These are phyloP conservation scores for Nemophila menziesii DNA, from an alignment of 257 asterid genomes.

Conservation along the genomic window DNA sequence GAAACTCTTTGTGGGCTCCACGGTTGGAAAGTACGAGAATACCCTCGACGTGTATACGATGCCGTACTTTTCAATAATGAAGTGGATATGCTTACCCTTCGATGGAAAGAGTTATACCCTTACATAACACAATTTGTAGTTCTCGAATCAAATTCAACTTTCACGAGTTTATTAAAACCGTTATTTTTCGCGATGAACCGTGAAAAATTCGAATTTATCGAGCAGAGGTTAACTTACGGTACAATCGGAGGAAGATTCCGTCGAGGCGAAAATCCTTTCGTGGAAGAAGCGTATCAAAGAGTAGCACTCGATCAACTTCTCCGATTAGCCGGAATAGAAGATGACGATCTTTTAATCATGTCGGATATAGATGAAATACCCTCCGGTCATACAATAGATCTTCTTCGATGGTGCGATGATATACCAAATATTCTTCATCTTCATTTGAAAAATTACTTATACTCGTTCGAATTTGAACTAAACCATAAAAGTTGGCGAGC, in stretches of 20 bases:
- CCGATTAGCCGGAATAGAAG: constrained; percentile 43
- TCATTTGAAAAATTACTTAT: constrained; percentile 45
- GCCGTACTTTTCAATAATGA: constrained; percentile 65
- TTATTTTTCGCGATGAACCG: constrained; percentile 29
- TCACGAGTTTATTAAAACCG: constrained; percentile 54
- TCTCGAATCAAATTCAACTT: constrained; percentile 58
- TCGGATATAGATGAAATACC: constrained; percentile 76
- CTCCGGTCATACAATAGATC: constrained; percentile 45
- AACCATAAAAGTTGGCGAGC: constrained; percentile 57
- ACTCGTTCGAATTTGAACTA: constrained; percentile 45
- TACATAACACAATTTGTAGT: constrained; percentile 48
- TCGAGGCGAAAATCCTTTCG: constrained; percentile 51
- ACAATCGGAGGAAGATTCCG: constrained; percentile 42
- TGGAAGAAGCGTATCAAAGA: constrained; percentile 59
- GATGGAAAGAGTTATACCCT: constrained; percentile 63
- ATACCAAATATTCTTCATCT: constrained; percentile 55
- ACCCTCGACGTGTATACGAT: constrained; percentile 58
- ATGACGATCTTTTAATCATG: constrained; percentile 57
- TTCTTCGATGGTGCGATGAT: constrained; percentile 54
- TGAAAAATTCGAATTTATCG: constrained; percentile 36
- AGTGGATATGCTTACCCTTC: constrained; percentile 50
- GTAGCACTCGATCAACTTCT: constrained; percentile 50
- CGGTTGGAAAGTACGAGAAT: constrained; percentile 56
- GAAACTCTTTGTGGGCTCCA: constrained; percentile 55
- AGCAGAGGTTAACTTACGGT: constrained; percentile 48